Percentiles rank a stretch among this genome's conserved stretches.
Evolutionary conservation across 176 grass and related monocot genomes (phyloP).

Genomic region (Avena atlantica): DNA sequence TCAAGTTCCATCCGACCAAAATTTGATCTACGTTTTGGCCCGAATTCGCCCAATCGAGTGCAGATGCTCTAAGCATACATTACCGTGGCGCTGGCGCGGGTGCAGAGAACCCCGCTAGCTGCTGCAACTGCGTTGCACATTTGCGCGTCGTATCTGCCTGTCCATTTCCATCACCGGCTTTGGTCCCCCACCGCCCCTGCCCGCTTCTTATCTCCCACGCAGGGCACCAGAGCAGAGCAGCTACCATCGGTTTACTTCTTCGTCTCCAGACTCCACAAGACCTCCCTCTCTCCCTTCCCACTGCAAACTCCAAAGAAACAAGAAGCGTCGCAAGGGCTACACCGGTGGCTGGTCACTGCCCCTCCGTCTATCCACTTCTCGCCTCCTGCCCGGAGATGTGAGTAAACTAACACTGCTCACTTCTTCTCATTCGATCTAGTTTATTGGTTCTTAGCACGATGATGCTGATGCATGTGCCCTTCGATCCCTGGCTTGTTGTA

Average conservation of each 20-base stretch:
- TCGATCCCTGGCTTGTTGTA: slow-evolving; percentile 4
- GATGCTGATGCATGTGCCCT: slow-evolving; percentile 17
- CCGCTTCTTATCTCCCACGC: slow-evolving; percentile 43
- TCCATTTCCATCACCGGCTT: slow-evolving; percentile 33
- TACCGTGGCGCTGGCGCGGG: slow-evolving; percentile 40
- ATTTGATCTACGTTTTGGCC: no score
- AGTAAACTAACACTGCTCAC: neutral
- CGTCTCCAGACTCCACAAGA: neutral
- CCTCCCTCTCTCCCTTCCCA: neutral
- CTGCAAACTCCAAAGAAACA: slow-evolving; percentile 18
- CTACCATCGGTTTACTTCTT: slow-evolving; percentile 34
- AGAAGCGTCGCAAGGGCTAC: slow-evolving; percentile 14
- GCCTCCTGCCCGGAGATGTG: slow-evolving; percentile 45
- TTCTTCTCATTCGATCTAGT: neutral
- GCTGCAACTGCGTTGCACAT: slow-evolving; percentile 14
- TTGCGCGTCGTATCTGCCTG: slow-evolving; percentile 47
- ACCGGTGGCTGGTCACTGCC: slow-evolving; percentile 2
- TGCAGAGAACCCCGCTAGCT: slow-evolving; percentile 40
- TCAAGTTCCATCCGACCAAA: no score
- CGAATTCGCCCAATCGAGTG: no score
- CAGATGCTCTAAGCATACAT: neutral
- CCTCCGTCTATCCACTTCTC: slow-evolving; percentile 11
- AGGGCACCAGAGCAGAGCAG: slow-evolving; percentile 3
- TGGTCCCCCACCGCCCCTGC: slow-evolving; percentile 31
- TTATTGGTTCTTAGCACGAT: slow-evolving; percentile 2